Base-by-base conservation (phyloP, 1,284 basidiomycete species). In the Pyrrhoderma lamaoense region DNA sequence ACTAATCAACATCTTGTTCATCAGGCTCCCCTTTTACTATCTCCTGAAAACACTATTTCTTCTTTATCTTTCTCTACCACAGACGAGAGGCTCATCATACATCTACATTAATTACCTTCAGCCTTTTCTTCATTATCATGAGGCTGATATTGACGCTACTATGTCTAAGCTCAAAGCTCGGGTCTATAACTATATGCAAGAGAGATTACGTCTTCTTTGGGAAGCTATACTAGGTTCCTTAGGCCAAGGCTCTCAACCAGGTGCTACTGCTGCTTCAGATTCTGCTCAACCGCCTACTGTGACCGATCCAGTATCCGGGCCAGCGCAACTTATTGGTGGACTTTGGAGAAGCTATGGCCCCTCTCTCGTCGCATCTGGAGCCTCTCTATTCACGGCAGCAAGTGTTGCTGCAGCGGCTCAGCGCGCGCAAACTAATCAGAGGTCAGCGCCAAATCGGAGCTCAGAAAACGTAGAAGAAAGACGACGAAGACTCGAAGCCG, bases 1-100 rank as follows among this genome's bases (percentile, higher is more conserved):
- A 27, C 35, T 37, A 18, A 34, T 23, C 22, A 25, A 16, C 47
- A 16, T 23, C n/a, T 8, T 42, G 39, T n/a, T 40, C 47, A 49
- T 51, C 39, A 91, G 90, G 89, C 76, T 95, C 56, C 92, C 92
- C 11, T 80, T 94, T 65, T 95, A 95, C 71, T 86, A 85, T 67
- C 73, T 82, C 47, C 56, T 90, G 62, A 94, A 93, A 74, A 87
- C 83, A 3, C 64, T 92, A 52, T 85, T 92, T 62, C 79, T 95
- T 31, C 79, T 94, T 53, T 95, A 91, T 70, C 81, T 95, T 51
- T 85, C 83, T 9, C 79, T 94, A n/a, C 93, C 93, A 0, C 90
- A 93, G 63, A 93, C 89, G 9, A 77, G 79, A 58, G 91, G 91
- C 21, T 80, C 91, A 0, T 84, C 87, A 1, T 89, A 83, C 64